phyloP scores from a whole-genome alignment of 139 green algal genomes.

The Tetraselmis striata region DNA sequence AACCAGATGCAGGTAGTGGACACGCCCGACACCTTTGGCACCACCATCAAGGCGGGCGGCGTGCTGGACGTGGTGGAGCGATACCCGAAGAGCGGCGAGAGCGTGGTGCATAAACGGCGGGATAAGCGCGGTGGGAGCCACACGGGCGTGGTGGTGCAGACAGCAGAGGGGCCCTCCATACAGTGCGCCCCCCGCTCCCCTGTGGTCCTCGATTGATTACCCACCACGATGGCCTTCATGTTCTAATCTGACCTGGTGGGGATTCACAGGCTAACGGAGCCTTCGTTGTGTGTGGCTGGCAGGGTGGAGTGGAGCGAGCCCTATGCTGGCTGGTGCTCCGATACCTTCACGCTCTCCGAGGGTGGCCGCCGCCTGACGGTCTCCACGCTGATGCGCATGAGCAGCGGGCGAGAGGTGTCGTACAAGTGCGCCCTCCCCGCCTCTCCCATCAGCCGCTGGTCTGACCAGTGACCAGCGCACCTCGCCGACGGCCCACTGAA shows the following conservation, averaged over 20 bases:
- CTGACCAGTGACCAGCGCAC: neutral
- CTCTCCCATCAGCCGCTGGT: too few species aligned
- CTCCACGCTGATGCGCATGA: neutral
- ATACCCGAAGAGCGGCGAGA: conserved; percentile 25
- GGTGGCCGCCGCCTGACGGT: neutral
- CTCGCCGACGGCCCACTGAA: neutral
- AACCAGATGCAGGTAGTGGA: conserved; percentile 17
- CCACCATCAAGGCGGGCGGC: conserved; percentile 30
- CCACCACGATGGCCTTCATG: neutral
- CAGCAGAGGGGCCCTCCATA: neutral
- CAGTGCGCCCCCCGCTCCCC: neutral
- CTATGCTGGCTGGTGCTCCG: neutral
- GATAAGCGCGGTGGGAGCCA: conserved; percentile 39
- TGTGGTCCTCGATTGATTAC: neutral
- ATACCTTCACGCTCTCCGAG: neutral
- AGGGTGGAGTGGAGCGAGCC: neutral
- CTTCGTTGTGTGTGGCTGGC: too few species aligned
- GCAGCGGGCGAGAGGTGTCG: neutral
- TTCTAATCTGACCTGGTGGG: too few species aligned
- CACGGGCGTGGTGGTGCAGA: conserved; percentile 10
- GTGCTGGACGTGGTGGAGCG: conserved; percentile 33
- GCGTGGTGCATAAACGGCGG: conserved; percentile 22
- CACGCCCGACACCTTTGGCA: conserved; percentile 12
- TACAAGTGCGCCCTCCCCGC: neutral
- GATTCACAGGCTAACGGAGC: too few species aligned